Base-by-base conservation (phyloP, 2,329 filamentous ascomycete species). In the Lasiodiplodia hormozganensis region DNA sequence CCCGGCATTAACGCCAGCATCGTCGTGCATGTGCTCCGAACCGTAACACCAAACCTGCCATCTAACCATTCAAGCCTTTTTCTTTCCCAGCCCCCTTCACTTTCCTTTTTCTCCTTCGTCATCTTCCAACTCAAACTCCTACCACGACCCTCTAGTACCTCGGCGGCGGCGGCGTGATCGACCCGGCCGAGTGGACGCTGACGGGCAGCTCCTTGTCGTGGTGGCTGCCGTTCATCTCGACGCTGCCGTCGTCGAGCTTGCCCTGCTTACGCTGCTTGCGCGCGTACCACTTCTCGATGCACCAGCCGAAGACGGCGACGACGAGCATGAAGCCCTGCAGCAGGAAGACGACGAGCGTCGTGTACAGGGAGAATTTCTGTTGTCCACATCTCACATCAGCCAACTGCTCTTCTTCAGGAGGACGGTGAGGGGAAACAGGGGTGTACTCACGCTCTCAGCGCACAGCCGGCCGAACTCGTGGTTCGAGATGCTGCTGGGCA, bases 281-380 rank as follows among this genome's bases (percentile, higher is more conserved):
- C 10, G 71, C 72, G 16, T 72, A 73, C 75, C 75, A 78, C 73
- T 80, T 80, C 58, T 80, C 78, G 47, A 77, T 77, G 51, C 75
- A 67, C 78, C 78, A 80, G 3, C 75, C 74, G 8, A 80, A 69
- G n/a, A 79, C 72, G 10, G 73, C 76, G 47, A 78, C 36, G 23
- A 69, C 75, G 72, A 78, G 75, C 62, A 75, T 76, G 7, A 70
- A 69, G 36, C 73, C 70, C 31, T 84, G 76, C 54, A 83, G 57
- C 53, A 83, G 62, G 69, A 83, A 80, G 21, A 80, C 73, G 0
- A 79, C 75, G 25, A 84, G 77, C 0, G 80, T 81, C 25, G 80
- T 79, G 70, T 80, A 83, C 53, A 81, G 78, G 16, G 82, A 80
- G 73, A 84, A 84, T 70, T 77, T 78, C 78, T 81, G 4, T n/a